These are phyloP conservation scores for Cyclotella distinguenda DNA, from an alignment of 108 stramenopile species.

Conservation along the genomic window DNA sequence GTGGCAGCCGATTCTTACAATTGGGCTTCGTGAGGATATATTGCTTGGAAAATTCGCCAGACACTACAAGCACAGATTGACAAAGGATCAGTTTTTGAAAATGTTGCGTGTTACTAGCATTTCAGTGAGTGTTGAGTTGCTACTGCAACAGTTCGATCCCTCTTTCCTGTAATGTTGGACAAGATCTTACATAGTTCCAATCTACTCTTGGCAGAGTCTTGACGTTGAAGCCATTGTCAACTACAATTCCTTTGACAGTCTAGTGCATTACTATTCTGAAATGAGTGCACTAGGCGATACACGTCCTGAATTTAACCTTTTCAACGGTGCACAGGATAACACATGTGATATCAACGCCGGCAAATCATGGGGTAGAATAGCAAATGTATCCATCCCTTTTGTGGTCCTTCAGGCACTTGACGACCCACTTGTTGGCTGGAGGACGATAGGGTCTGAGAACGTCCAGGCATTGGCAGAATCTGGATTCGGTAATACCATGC, in stretches of 20 bases:
- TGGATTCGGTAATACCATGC: constrained; percentile 66
- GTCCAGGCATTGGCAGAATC: constrained; percentile 56
- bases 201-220: constrained; percentile 21
- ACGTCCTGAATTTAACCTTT: constrained; percentile 32
- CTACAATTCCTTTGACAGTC: constrained; percentile 71
- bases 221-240: constrained; percentile 73
- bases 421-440: constrained; percentile 79
- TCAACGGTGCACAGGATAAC: constrained; percentile 4
- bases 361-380: constrained; percentile 56
- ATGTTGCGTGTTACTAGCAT: constrained; percentile 67
- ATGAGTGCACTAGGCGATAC: constrained; percentile 82
- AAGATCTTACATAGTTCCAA: not conserved
- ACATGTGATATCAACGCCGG: constrained; percentile 1
- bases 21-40: constrained; percentile 60
- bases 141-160: no score
- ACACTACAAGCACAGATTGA: constrained; percentile 56
- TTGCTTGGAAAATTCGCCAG: constrained; percentile 71
- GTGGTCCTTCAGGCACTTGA: constrained; percentile 75
- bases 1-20: constrained; percentile 91
- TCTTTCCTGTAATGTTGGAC: no score
- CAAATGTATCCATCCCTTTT: constrained; percentile 65
- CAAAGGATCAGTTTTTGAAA: constrained; percentile 49
- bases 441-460: constrained; percentile 60
- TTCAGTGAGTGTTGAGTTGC: constrained; percentile 42
- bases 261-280: constrained; percentile 76